Evolutionary conservation across 139 green algal genomes (phyloP).

Genomic region (Edaphochlamys debaryana): DNA sequence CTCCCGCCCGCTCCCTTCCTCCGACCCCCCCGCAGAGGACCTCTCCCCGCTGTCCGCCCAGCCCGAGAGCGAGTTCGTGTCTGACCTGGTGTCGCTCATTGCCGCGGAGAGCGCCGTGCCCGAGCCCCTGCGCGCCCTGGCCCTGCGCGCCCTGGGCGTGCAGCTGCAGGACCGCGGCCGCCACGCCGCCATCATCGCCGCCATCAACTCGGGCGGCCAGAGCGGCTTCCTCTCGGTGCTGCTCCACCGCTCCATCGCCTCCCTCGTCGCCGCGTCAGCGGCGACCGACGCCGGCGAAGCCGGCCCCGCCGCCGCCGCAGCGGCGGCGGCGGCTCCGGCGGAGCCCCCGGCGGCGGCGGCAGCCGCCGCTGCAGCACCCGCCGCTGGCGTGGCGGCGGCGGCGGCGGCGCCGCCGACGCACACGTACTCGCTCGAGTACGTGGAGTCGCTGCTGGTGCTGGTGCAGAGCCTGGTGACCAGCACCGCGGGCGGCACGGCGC

Average conservation of each 20-base stretch:
- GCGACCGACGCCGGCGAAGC: too few relatives aligned
- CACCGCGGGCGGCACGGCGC: conserved; percentile 74
- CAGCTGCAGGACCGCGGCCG: conserved; percentile 82
- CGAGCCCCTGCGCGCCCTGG: conserved; percentile 77
- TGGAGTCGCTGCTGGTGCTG: conserved; percentile 88
- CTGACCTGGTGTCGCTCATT: conserved; percentile 83
- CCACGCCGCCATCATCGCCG: conserved; percentile 71
- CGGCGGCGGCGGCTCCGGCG: neutral
- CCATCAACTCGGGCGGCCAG: conserved; percentile 77
- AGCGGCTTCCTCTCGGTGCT: conserved; percentile 82
- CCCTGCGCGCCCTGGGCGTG: conserved; percentile 75
- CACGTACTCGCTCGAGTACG: conserved; percentile 61
- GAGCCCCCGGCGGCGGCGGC: neutral
- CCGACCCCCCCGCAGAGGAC: conserved; percentile 76
- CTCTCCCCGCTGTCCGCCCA: conserved; percentile 69
- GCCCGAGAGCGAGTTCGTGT: conserved; percentile 82
- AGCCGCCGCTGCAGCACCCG: neutral
- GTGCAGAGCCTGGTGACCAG: conserved; percentile 72
- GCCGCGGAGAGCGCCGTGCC: conserved; percentile 61
- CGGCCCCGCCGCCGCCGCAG: too few relatives aligned
- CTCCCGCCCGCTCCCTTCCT: too few relatives aligned
- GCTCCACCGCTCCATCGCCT: conserved; percentile 67
- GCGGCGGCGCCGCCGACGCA: neutral
- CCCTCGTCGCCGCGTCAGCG: too few relatives aligned
- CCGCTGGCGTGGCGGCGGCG: neutral